Evolutionary conservation across 768 basidiomycete genomes (phyloP).

Genomic region (Kwoniella bestiolae): DNA sequence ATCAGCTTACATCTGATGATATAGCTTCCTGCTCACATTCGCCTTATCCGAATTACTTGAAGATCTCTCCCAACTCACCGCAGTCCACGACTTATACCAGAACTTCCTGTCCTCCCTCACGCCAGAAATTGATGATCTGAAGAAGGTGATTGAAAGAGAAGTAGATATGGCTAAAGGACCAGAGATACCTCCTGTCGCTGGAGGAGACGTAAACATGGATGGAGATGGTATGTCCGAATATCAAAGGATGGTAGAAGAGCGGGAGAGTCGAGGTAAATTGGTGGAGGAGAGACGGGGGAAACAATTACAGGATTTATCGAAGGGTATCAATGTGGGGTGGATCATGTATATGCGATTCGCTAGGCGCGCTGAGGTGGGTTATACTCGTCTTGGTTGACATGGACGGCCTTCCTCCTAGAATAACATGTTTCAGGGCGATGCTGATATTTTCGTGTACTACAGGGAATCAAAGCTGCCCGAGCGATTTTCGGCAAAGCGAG

Average conservation of each 20-base stretch:
- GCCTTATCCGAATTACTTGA: constrained; percentile 79
- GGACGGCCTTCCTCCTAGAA: no score
- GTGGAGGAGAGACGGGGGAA: constrained; percentile 47
- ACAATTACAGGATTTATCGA: constrained; percentile 64
- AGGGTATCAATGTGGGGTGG: constrained; percentile 73
- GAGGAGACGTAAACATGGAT: constrained; percentile 44
- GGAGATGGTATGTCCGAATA: constrained; percentile 59
- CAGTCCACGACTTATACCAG: constrained; percentile 74
- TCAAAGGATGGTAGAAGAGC: constrained; percentile 48
- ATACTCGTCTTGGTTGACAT: no score
- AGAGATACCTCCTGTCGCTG: constrained; percentile 38
- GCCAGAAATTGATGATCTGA: constrained; percentile 50
- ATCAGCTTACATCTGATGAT: neutral
- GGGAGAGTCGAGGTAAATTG: constrained; percentile 49
- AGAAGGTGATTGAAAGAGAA: constrained; percentile 49
- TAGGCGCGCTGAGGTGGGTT: constrained; percentile 72
- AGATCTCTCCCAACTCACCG: constrained; percentile 66
- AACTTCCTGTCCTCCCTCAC: constrained; percentile 72
- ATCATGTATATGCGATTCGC: constrained; percentile 91
- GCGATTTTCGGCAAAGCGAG: constrained; percentile 80
- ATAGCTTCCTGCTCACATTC: constrained; percentile 86
- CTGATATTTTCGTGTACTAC: neutral
- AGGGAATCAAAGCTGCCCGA: constrained; percentile 77
- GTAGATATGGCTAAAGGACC: constrained; percentile 60
- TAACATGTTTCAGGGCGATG: neutral